Evolutionary conservation across 1,139 yeast genomes (phyloP).

Genomic region (Zygoascus meyerae): DNA sequence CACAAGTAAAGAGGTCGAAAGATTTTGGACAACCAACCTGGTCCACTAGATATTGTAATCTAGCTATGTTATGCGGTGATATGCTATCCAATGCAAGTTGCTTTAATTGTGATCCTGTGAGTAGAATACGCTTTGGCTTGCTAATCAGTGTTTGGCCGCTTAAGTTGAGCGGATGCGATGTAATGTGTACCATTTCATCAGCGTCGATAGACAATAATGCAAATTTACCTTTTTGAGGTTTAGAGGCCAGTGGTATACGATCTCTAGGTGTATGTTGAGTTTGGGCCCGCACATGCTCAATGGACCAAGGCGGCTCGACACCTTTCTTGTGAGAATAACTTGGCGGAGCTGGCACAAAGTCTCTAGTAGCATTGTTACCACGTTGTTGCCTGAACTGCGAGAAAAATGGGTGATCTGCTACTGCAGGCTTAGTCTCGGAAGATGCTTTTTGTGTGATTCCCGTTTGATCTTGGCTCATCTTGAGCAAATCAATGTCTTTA

Average conservation of each 20-base stretch:
- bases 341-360: neutral
- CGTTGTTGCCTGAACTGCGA: slow-evolving; percentile 10
- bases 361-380: neutral
- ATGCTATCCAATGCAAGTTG: slow-evolving; percentile 12
- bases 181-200: slow-evolving; percentile 1
- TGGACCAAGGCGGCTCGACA: slow-evolving; percentile 2
- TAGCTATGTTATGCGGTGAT: slow-evolving; percentile 6
- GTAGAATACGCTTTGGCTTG: too few relatives aligned
- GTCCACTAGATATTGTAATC: slow-evolving; percentile 12
- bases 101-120: too few relatives aligned
- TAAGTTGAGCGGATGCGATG: neutral
- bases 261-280: neutral
- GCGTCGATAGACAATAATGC: slow-evolving; percentile 1
- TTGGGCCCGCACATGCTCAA: neutral
- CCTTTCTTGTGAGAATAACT: neutral
- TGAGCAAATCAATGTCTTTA: too few relatives aligned
- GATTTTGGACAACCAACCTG: slow-evolving; percentile 17
- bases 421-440: too few relatives aligned
- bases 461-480: too few relatives aligned
- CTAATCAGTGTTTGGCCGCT: neutral
- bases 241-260: neutral
- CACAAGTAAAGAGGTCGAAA: slow-evolving; percentile 28
- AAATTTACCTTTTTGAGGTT: slow-evolving; percentile 8
- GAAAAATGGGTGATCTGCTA: slow-evolving; percentile 22
- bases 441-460: too few relatives aligned